Base-by-base conservation (phyloP, 2,329 filamentous ascomycete genomes). In the Hortaea sp. region DNA sequence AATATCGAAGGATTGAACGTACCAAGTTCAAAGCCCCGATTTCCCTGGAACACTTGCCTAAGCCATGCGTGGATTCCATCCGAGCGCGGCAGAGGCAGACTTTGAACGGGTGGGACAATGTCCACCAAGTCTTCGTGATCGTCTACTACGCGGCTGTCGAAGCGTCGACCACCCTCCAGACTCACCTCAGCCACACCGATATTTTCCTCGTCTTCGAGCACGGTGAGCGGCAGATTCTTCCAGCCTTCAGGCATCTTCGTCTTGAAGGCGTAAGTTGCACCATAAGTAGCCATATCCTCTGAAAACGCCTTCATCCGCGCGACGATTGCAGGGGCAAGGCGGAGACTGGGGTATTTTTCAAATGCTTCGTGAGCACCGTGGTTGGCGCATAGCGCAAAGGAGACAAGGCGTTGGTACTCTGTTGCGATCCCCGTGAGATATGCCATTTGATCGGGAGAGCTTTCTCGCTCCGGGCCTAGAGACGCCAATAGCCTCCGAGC, bases 21-120 rank as follows among this genome's bases (percentile, higher is more conserved):
- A 0, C 77, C 78, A 0, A 82, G 49, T 43, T 80, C 75, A 11
- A 75, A 73, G 0, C 75, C 77, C 0, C 75, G 39, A 29, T 27
- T 42, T 12, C n/a, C 29, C 20, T 31, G 35, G 31, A 45, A 47
- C 47, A 53, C 31, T 1, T 44, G 2, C 1, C n/a, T 28, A 13
- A 53, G 42, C 51, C 49, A 53, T 20, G 40, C 20, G 6, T 34
- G 32, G 28, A 37, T 37, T 7, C 30, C 40, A 5, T 7, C 39
- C 27, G n/a, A 11, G 9, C 29, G 20, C 9, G 12, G 12, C 6
- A 10, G 13, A 10, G 32, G 28, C 7, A 47, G 40, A 20, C 30
- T 38, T 7, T 30, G 7, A 10, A 35, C 9, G 11, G 45, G 41
- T 10, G 28, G 39, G 13, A 47, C 41, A 28, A 47, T 31, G 31